phyloP scores from a whole-genome alignment of 2,329 filamentous ascomycete species.

The Aspergillus tubingensis region DNA sequence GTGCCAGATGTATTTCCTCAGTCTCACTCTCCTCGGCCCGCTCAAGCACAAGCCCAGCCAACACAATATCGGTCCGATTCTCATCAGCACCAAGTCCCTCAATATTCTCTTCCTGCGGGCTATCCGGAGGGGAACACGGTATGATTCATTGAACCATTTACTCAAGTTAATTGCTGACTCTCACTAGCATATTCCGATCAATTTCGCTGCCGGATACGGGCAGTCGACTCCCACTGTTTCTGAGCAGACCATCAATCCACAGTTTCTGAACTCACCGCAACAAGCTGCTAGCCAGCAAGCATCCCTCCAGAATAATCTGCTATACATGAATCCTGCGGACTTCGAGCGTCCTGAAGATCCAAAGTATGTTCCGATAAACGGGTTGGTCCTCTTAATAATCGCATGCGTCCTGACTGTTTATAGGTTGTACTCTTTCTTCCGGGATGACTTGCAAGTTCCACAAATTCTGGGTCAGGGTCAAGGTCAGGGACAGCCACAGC shows the following conservation, averaged over 20 bases:
- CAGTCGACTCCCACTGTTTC: constrained; percentile 22
- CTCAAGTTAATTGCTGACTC: constrained; percentile 15
- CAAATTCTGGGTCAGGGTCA: constrained; percentile 15
- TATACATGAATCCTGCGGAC: constrained; percentile 30
- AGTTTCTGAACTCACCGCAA: constrained; percentile 36
- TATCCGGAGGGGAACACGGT: constrained; percentile 31
- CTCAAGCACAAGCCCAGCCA: constrained; percentile 26
- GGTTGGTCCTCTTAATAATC: neutral
- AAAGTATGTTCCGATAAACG: constrained; percentile 26
- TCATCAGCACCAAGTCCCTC: constrained; percentile 24
- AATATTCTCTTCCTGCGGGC: constrained; percentile 31
- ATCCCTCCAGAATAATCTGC: constrained; percentile 28
- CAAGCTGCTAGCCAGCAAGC: constrained; percentile 27
- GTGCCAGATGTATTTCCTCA: constrained; percentile 33
- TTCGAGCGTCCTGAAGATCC: constrained; percentile 30
- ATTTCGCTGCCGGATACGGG: constrained; percentile 35
- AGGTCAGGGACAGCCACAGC: no score
- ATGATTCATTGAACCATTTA: constrained; percentile 2
- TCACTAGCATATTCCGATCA: constrained; percentile 28
- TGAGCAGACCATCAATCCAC: constrained; percentile 43
- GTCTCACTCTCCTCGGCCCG: constrained; percentile 25
- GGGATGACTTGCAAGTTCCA: constrained; percentile 31
- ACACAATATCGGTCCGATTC: constrained; percentile 21
- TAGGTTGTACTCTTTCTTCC: constrained; percentile 30
- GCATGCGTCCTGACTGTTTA: constrained; percentile 3